Base-by-base conservation (phyloP, 2,329 filamentous ascomycete genomes). In the Monilinia laxa region DNA sequence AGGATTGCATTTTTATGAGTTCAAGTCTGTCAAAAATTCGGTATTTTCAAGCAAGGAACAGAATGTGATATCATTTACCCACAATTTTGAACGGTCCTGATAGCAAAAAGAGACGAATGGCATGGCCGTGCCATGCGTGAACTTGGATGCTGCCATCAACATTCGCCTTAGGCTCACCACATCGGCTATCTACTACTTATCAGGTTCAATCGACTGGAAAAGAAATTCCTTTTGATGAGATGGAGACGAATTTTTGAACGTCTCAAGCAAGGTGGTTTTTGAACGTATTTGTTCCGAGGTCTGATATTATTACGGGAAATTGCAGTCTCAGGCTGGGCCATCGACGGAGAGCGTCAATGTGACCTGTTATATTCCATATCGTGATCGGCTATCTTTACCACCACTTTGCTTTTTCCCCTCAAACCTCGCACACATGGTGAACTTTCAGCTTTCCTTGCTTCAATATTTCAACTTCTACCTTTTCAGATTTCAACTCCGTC, bases 401-500 rank as follows among this genome's bases (percentile, higher is more conserved):
- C 45, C 38, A 51, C 28, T 62, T 60, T 62, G 31, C 58, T 62
- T 62, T 62, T 62, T 38, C n/a, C 14, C 45, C 45, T 51, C 58
- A 60, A 59, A 28, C 42, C 42, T 60, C 58, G 20, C 45, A 62
- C 58, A 62, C 40, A 51, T 40, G 25, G 14, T 40, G 45, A 38
- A 51, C 11, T 62, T 62, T 62, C 58, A 51, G 58, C 45, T 60
- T 60, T 38, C 58, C 58, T 60, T 60, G 14, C 58, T 38, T 60
- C 58, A 38, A 60, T 51, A 60, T 51, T 35, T 28, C 35, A 51
- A 23, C 28, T 25, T 38, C 45, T 25, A 5, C 9, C 28, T 49
- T 35, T 23, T 51, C 28, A 25, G 25, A 60, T 49, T 35, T 28
- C 35, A 51, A 35, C 28, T 9, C 12, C 20, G 20, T 49, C 25